Evolutionary conservation across 345 rosid species (phyloP), one percentile per base, ranked within the genome.

Genomic region (Rhizophora mangle): DNA sequence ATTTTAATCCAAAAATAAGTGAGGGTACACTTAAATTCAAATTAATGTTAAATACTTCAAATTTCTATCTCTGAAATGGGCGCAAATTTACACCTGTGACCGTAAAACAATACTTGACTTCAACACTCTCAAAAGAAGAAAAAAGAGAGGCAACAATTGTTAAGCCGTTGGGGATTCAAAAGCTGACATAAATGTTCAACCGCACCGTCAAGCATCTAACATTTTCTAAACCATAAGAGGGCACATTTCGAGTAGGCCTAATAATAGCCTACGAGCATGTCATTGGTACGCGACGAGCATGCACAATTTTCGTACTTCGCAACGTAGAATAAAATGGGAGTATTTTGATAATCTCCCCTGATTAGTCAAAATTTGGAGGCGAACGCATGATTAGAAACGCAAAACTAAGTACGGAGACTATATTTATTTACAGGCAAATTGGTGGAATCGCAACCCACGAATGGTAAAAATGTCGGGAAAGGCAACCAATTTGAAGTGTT

Each of bases 401-500:
- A 56, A 9, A 56, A 62, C 79, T 16, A 51, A 53, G 6, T 11
- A 58, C 22, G 55, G 53, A 46, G 29, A 29, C 27, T 19, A 21
- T 55, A 36, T 47, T 57, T 26, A 27, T 68, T 68, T 57, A 61
- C 39, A 55, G 6, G 57, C 60, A 52, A n/a, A n/a, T 76, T 60
- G 76, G 82, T 80, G 80, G 81, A 60, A 69, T 72, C 67, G 65
- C 69, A 78, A 73, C 82, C 75, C 75, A 78, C 49, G 65, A 62
- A 56, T 39, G 56, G 32, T 70, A 66, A 31, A 31, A 71, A 56
- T 72, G 56, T 60, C 30, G 58, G 26, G 37, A 60, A 43, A 37
- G 55, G 34, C 19, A 43, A 34, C 29, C 4, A 15, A 29, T 29
- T 20, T 31, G 20, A 26, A 53, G 56, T 67, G 8, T 67, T 10